Evolutionary conservation across 2,329 filamentous ascomycete species (phyloP).

Genomic region (Teratosphaeria gauchensis): DNA sequence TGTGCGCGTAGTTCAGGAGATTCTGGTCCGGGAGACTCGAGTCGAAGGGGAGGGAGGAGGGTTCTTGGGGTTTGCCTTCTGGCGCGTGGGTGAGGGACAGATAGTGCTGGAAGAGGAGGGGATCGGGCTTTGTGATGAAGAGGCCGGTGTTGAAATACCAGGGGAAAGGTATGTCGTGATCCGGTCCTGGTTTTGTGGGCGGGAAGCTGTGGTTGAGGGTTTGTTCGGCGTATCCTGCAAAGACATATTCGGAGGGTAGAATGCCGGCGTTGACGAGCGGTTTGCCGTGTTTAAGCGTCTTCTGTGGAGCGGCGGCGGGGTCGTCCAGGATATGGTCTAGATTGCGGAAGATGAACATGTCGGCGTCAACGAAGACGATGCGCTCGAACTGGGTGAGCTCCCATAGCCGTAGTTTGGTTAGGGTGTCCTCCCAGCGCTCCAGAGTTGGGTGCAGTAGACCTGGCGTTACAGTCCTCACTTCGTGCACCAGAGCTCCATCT

Average conservation of each 20-base stretch:
- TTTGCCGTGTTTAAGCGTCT: not conserved
- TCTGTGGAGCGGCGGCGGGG: not conserved
- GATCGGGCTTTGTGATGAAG: not conserved
- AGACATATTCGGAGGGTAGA: not conserved
- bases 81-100: not conserved
- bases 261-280: not conserved
- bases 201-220: not conserved
- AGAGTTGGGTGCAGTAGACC: not conserved
- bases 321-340: not conserved
- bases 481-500: not conserved
- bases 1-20: not conserved
- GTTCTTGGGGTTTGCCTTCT: not conserved
- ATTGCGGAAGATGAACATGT: not conserved
- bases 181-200: not conserved
- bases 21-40: not conserved
- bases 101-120: not conserved
- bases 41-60: not conserved
- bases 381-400: not conserved
- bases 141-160: not conserved
- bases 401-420: not conserved
- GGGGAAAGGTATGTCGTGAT: not conserved
- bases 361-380: not conserved
- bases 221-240: not conserved
- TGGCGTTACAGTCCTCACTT: not conserved
- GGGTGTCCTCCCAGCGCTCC: not conserved